A percentile compares a stretch with the other conserved stretches of the same genome.
phyloP scores from a whole-genome alignment of 768 basidiomycete species.

The Hydnum rufescens region DNA sequence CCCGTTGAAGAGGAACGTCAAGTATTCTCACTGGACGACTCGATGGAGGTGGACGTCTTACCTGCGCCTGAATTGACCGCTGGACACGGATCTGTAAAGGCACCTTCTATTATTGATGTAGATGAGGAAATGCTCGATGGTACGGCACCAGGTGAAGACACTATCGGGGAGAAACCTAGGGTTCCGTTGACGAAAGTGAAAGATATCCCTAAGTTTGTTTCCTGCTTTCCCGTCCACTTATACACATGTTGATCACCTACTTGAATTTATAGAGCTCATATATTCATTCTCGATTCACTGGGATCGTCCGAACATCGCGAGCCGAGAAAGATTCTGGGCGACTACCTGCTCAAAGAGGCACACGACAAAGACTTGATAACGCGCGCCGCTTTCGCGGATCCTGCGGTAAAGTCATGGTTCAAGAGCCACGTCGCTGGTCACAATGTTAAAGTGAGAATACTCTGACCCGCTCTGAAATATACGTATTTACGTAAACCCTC shows the following conservation, averaged over 20 bases:
- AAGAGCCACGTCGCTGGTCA: conserved; percentile 22
- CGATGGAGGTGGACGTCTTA: too few species aligned
- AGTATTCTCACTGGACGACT: too few species aligned
- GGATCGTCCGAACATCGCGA: conserved; percentile 33
- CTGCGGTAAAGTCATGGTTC: not conserved
- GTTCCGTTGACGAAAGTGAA: too few species aligned
- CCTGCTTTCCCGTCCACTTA: too few species aligned
- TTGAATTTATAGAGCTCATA: conserved; percentile 35
- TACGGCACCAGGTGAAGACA: too few species aligned
- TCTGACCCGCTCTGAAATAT: not conserved
- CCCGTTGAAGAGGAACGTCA: too few species aligned
- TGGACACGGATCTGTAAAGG: too few species aligned
- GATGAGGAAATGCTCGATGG: too few species aligned
- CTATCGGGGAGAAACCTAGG: too few species aligned
- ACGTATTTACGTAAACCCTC: not conserved
- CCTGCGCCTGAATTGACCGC: too few species aligned
- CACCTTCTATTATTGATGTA: too few species aligned
- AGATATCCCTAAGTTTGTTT: too few species aligned
- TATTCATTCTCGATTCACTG: conserved; percentile 84
- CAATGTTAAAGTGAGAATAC: conserved; percentile 26
- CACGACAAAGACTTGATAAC: conserved; percentile 36
- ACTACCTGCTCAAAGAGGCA: conserved; percentile 64
- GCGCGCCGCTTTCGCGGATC: conserved; percentile 17
- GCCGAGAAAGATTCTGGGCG: conserved; percentile 27
- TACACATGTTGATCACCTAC: not conserved